A percentile compares a stretch with the other conserved stretches of the same genome.
Evolutionary conservation across 345 rosid species (phyloP).

Genomic region (Camelina hispida): DNA sequence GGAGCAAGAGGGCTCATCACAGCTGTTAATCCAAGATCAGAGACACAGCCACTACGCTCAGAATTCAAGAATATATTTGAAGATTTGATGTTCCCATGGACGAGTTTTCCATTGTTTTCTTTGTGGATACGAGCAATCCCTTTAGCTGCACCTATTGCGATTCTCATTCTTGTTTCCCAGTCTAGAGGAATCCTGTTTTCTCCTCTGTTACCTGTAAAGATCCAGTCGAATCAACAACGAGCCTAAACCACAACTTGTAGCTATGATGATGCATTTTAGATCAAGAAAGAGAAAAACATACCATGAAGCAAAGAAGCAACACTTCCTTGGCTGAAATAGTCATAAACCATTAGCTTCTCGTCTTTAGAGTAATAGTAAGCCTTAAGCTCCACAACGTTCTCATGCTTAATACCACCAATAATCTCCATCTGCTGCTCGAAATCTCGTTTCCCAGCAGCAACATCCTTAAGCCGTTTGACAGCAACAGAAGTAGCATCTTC

Average conservation of each 20-base stretch:
- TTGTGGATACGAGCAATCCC: conserved; percentile 75
- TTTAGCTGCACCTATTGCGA: conserved; percentile 88
- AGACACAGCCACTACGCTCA: conserved; percentile 64
- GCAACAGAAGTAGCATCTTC: conserved; percentile 68
- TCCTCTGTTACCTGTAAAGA: conserved; percentile 59
- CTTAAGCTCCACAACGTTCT: conserved; percentile 86
- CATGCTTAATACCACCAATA: conserved; percentile 79
- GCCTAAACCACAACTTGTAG: neutral
- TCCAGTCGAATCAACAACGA: neutral
- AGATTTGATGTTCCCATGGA: conserved; percentile 92
- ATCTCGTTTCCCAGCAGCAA: conserved; percentile 80
- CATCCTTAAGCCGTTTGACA: conserved; percentile 94
- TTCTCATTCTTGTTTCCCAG: conserved; percentile 84
- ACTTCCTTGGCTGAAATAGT: conserved; percentile 73
- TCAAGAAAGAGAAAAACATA: conserved; percentile 40
- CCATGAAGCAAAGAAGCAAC: conserved; percentile 83
- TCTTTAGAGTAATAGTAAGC: conserved; percentile 95
- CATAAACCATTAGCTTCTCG: conserved; percentile 93
- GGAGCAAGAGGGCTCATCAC: conserved; percentile 80
- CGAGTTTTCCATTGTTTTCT: conserved; percentile 74
- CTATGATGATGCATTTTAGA: neutral
- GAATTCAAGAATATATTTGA: conserved; percentile 89
- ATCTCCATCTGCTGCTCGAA: conserved; percentile 97
- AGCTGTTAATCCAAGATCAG: conserved; percentile 81
- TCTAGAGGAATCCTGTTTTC: conserved; percentile 68